Base-by-base conservation (phyloP, 352 stramenopile genomes). In the Globisporangium parvum region DNA sequence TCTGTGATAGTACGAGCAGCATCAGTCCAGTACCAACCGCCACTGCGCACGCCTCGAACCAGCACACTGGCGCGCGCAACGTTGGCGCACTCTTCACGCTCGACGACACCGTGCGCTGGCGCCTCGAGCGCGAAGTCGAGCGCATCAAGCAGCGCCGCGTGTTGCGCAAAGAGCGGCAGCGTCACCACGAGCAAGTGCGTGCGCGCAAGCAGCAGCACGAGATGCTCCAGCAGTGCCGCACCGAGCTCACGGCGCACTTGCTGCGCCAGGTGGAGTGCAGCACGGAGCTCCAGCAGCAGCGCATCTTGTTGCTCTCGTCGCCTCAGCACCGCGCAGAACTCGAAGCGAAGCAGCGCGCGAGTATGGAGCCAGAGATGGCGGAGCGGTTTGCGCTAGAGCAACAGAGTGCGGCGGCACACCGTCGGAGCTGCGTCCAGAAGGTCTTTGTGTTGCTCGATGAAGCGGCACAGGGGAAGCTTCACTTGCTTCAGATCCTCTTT, bases 401-500 rank as follows among this genome's bases (percentile, higher is more conserved):
- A 23, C 54, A 23, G 24, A 18, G 50, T 0, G 48, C 26, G 1
- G 35, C 56, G 20, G 53, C 65, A 21, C 52, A 66, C 9, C 71
- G 62, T 4, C 31, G 68, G 17, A 70, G 66, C n/a, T 81, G 74
- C 23, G 66, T 83, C 15, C 62, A 72, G 15, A 80, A 80, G 18
- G 67, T 83, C 11, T 90, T 88, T 56, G 60, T 67, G 2, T 42
- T 78, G 11, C 59, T 73, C 0, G 75, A 88, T 50, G 63, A 68
- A 26, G 57, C 45, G 12, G 73, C 57, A 1, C 44, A 51, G 3
- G 79, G 75, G 1, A 75, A 66, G 20, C 39, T 90, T 0, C 75
- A 87, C 18, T 56, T 88, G 39, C 58, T 90, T 14, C 77, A 85
- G 31, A 62, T 82, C 12, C 42, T 90, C 9, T 80, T 87, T 42